A percentile compares a stretch with the other conserved stretches of the same genome.
Evolutionary conservation across 176 grass and related monocot species (phyloP).

Genomic region (Triticum urartu): DNA sequence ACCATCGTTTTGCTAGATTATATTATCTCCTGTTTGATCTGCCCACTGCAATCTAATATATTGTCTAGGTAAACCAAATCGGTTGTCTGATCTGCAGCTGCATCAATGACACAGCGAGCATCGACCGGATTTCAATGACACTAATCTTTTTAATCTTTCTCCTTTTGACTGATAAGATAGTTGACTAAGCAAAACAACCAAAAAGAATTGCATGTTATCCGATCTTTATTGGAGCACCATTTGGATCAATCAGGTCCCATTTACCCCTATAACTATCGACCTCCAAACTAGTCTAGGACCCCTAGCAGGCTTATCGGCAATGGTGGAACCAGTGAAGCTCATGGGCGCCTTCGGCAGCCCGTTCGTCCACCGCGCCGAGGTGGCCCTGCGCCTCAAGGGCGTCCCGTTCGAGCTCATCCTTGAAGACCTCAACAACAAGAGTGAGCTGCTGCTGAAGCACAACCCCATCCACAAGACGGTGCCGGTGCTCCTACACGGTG

Average conservation of each 20-base stretch:
- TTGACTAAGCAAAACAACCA: background rate
- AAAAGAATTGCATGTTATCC: too few relatives aligned
- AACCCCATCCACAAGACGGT: constrained; percentile 37
- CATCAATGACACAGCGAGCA: background rate
- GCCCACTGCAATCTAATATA: background rate
- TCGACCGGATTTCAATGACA: background rate
- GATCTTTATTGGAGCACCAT: background rate
- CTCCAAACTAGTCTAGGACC: background rate
- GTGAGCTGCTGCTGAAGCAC: too few relatives aligned
- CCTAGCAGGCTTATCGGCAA: background rate
- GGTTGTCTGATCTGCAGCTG: background rate
- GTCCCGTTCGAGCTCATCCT: constrained; percentile 3
- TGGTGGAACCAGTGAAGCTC: background rate
- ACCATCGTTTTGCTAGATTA: background rate
- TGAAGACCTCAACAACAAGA: constrained; percentile 37
- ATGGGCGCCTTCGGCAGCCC: background rate
- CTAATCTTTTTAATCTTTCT: background rate
- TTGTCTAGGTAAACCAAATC: constrained; percentile 1
- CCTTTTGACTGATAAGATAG: background rate
- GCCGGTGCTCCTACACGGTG: constrained; percentile 36
- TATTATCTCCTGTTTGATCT: background rate
- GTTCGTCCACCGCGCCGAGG: background rate
- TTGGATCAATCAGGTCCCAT: background rate
- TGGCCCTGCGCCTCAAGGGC: background rate
- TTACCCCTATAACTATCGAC: background rate